Base-by-base conservation (phyloP, 2,329 filamentous ascomycete species). In the Phyllosticta paracitricarpa region DNA sequence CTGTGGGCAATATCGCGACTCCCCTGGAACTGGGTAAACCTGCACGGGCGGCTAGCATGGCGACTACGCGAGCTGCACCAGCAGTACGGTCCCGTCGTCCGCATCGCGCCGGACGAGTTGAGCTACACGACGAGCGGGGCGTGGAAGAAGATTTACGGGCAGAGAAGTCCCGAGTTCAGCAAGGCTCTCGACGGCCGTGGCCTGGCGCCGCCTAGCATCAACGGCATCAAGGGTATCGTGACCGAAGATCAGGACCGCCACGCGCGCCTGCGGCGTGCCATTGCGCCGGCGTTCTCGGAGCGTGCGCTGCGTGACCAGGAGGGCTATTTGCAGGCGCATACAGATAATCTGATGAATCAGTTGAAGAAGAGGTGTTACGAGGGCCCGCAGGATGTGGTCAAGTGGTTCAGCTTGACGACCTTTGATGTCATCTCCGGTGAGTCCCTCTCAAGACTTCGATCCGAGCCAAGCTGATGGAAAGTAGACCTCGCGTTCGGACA, bases 91-190 rank as follows among this genome's bases (percentile, higher is more conserved):
- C 71, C 75, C 1, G 74, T 72, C 2, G 76, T 79, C 0, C 71
- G 77, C 4, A 63, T 78, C 4, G 68, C 70, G 0, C 77, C 77
- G 0, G 72, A 71, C 25, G 74, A 79, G 51, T 54, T 61, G 53
- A 52, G 33, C 30, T 81, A 78, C 65, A 73, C 69, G 53, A 67
- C 71, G 22, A 22, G 52, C 24, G 62, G 70, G 2, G 71, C 71
- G 2, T 81, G 77, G 72, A 72, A 74, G 65, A 76, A 79, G 35
- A 77, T 79, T 48, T 75, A 75, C 22, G 59, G 59, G 5, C 54
- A 56, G n/a, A 17, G 54, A 12, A 9, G n/a, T 0, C 51, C 51
- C 0, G 14, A 19, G 19, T 53, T 59, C 19, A n/a, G 28, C 48
- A 54, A 59, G 14, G 30, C 19, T 7, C 28, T 53, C 0, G 51